Evolutionary conservation across 441 rosid genomes (phyloP), one percentile per base, ranked within the genome.

Genomic region (Aquilaria agallochum): DNA sequence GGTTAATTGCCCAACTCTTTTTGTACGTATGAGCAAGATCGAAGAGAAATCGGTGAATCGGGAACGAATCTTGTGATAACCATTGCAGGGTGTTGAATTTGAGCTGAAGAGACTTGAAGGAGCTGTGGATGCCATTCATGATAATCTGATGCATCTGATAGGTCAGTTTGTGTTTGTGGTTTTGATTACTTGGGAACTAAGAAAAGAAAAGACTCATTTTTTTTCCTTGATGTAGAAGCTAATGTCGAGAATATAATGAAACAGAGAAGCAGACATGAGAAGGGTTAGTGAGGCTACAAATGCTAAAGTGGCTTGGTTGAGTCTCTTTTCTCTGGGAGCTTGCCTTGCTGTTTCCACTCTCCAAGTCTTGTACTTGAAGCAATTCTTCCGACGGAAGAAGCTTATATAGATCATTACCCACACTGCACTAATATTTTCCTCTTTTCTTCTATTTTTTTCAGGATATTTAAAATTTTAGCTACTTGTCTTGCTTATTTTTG

Each of bases 181-280:
- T 14, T 11, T 32, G 52, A 50, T 45, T 65, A 53, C 42, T 36
- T 36, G 42, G 3, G 7, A 31, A 67, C 51, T 15, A 32, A 36
- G 42, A 36, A 33, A 32, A 20, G 44, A 30, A 58, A 5, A 4
- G 20, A 46, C 9, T 11, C 3, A 9, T 14, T 36, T 36, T 13
- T 6, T 40, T 9, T 5, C 64, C 27, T 62, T 8, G 49, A 65
- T 30, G 45, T 5, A 40, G 45, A 40, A 40, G 45, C 45, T 40
- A 40, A 40, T 36, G 30, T 5, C 33, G 2, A n/a, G 46, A 31
- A 30, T 60, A 11, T 33, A 6, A 45, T 60, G 31, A 62, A 40
- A 40, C 88, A 94, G 96, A 69, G 98, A 90, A 79, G 95, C 89
- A 0, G 90, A 84, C 31, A 80, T 87, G 93, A 88, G 92, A 75